Base-by-base conservation (phyloP, 768 basidiomycete genomes). In the Xanthoconium stramineum region DNA sequence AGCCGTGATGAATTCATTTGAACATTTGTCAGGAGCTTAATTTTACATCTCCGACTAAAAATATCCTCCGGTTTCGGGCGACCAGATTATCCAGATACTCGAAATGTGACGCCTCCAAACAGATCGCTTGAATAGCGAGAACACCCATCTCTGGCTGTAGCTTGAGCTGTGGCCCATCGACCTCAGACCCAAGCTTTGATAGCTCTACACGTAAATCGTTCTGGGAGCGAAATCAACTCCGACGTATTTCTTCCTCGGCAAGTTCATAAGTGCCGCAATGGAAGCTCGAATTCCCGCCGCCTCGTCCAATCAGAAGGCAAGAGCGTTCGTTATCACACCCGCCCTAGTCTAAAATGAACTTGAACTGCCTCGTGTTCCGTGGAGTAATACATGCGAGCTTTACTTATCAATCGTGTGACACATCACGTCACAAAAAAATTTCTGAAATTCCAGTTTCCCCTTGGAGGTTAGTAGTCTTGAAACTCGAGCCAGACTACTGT, bases 341-440 rank as follows among this genome's bases (percentile, higher is more conserved):
- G n/a, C 9, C 40, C 17, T 50, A 45, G 50, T 53, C 56, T 51
- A 61, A 35, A 55, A 61, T 64, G 52, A 65, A 58, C 33, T 53
- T 47, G 46, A 19, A 52, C 57, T n/a, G 66, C 65, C 66, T 65
- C 66, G 55, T 65, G 66, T 62, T 39, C 53, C 47, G 53, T 60
- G 15, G 40, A 53, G 53, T 53, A 50, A 50, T 11, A 15, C 19
- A 43, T 46, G 48, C 44, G 43, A 38, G 14, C 9, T 13, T 5
- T 28, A 39, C 39, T 32, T 45, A 49, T 49, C 40, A 20, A 12
- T 7, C 39, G 35, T 33, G 53, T 30, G 40, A 40, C 42, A 61
- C 36, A 39, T 50, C 49, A 58, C 35, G 32, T 39, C 9, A 1
- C 13, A 38, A 30, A 4, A 35, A 35, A 12, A 3, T 35, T 50